Evolutionary conservation across 306 rosid genomes (phyloP), one percentile per base, ranked within the genome.

Genomic region (Styphnolobium japonicum): DNA sequence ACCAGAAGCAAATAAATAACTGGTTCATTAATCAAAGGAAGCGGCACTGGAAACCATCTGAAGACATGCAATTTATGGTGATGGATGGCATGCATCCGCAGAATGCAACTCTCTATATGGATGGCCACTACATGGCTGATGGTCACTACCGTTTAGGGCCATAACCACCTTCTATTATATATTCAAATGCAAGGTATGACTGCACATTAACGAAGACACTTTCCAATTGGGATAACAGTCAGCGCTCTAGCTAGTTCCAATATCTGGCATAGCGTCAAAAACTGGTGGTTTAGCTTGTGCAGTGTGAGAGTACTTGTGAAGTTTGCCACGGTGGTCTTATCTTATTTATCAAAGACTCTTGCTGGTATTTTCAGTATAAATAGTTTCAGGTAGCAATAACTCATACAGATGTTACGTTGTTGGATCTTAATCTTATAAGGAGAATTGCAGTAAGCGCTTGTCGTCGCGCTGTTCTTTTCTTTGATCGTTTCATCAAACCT

Each of bases 21-120:
- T 95, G 99, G 99, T 95, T 95, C 88, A 95, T 95, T 79, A 95
- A 95, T 69, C 99, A 95, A 76, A 95, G 99, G 91, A 95, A 95
- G 85, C 71, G 99, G 61, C 99, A 95, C 82, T 95, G 98, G 99
- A 95, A 95, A 76, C 99, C 99, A 58, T 95, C 99, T 29, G 99
- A 95, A 82, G 99, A 95, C 73, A 93, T 93, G 99, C 98, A 93
- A 42, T 91, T 90, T 69, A 95, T 95, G 99, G 98, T 93, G 81
- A 95, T 95, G 99, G 98, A 95, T 81, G 97, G 97, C 4, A 82
- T 93, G 21, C 97, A 95, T 72, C 93, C 96, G 0, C 96, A 91
- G 58, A 90, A 79, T 6, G 89, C 93, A 5, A 75, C 97, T 29
- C 92, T 91, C 51, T 93, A 90, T 22, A 88, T 95, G 94, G 98